These are phyloP conservation scores for Agrocybe praecox DNA, from an alignment of 768 basidiomycete genomes.

Conservation along the genomic window DNA sequence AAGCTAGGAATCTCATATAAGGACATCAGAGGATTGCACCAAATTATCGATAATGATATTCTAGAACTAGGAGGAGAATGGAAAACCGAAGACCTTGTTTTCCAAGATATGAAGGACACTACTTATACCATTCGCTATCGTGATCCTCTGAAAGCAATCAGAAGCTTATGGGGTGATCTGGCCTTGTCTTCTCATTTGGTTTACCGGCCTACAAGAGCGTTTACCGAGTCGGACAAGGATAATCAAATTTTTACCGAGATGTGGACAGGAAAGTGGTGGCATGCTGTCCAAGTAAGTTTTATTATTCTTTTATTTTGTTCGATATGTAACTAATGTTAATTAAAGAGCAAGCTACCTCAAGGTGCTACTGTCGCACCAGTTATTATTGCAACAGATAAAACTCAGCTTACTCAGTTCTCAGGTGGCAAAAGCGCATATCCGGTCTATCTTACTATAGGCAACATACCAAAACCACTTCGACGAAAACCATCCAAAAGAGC, in stretches of 20 bases:
- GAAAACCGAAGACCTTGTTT: conserved; percentile 17
- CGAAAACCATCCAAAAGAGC: conserved; percentile 32
- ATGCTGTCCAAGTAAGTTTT: conserved; percentile 30
- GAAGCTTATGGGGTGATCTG: background rate
- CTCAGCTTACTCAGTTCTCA: conserved; percentile 32
- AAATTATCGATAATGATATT: conserved; percentile 19
- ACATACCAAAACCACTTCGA: conserved; percentile 33
- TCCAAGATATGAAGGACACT: conserved; percentile 17
- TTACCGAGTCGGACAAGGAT: conserved; percentile 4
- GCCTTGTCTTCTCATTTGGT: conserved; percentile 9
- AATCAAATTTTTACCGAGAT: conserved; percentile 32
- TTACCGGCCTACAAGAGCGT: conserved; percentile 27
- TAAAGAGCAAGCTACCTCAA: conserved; percentile 7
- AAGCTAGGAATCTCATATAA: conserved; percentile 24
- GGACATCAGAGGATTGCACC: conserved; percentile 17
- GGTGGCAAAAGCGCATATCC: conserved; percentile 41
- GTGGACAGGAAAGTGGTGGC: conserved; percentile 39
- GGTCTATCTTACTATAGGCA: conserved; percentile 45
- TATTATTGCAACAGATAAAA: conserved; percentile 37
- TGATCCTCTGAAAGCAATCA: conserved; percentile 27
- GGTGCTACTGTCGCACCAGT: conserved; percentile 34
- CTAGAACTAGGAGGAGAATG: conserved; percentile 20
- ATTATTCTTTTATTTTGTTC: background rate
- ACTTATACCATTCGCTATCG: conserved; percentile 16
- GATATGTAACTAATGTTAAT: background rate